These are phyloP conservation scores for Neurospora intermedia DNA, from an alignment of 495 filamentous ascomycete genomes.

Conservation along the genomic window DNA sequence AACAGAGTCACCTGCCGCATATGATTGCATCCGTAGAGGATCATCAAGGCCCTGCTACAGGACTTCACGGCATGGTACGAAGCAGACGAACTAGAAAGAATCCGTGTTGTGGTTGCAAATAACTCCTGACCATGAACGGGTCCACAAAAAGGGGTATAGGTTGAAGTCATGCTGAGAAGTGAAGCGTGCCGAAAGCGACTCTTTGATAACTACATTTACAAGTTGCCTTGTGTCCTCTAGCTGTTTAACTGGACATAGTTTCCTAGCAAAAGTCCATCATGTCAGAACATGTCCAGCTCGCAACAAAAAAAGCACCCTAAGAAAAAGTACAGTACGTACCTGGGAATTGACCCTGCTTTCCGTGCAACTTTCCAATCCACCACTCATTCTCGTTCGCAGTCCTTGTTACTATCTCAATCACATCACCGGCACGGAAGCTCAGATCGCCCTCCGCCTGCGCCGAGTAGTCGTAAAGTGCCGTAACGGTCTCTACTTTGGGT, in stretches of 20 bases:
- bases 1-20: background rate
- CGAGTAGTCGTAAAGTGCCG: conserved; percentile 88
- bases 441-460: conserved; percentile 92
- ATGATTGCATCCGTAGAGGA: background rate
- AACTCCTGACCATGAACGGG: background rate
- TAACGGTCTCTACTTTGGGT: conserved; percentile 60
- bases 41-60: too few species aligned
- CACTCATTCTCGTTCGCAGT: conserved; percentile 90
- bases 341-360: conserved; percentile 83
- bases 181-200: background rate
- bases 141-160: background rate
- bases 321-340: conserved; percentile 46
- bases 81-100: background rate
- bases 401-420: conserved; percentile 75
- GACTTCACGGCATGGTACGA: background rate
- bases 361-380: conserved; percentile 77
- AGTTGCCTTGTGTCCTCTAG: conserved; percentile 3
- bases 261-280: conserved; percentile 13
- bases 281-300: conserved; percentile 4
- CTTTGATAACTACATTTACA: background rate
- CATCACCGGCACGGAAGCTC: conserved; percentile 80
- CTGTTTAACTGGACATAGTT: conserved; percentile 34
- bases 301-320: conserved; percentile 1
- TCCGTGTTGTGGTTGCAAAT: background rate
- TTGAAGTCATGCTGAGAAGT: background rate